These are phyloP conservation scores for Papiliotrema flavescens DNA, from an alignment of 1,284 basidiomycete species.

Conservation along the genomic window DNA sequence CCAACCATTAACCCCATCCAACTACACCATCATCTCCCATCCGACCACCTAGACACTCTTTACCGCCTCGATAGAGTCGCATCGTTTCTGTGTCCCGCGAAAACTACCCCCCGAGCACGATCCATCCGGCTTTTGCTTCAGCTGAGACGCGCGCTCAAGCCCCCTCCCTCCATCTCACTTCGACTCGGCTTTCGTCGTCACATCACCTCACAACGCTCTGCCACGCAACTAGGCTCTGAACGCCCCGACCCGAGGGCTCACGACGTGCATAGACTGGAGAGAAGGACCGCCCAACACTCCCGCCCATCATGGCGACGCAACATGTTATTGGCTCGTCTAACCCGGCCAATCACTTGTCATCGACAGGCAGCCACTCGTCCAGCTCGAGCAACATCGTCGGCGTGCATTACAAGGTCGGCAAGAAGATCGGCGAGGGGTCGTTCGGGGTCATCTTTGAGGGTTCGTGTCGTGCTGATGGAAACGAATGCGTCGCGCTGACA, in stretches of 20 bases:
- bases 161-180: slow-evolving; percentile 1
- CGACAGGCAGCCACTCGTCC: slow-evolving; percentile 37
- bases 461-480: slow-evolving; percentile 39
- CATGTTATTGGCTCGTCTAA: slow-evolving; percentile 49
- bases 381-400: slow-evolving; percentile 52
- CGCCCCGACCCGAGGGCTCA: background rate
- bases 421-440: slow-evolving; percentile 68
- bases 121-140: too few relatives aligned
- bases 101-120: background rate
- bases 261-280: background rate
- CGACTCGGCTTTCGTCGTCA: too few relatives aligned
- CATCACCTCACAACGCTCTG: too few relatives aligned
- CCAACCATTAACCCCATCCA: background rate
- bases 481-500: background rate
- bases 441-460: slow-evolving; percentile 98
- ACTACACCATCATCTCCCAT: background rate
- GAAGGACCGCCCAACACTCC: slow-evolving; percentile 1
- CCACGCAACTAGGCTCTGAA: background rate
- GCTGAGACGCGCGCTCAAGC: slow-evolving; percentile 1
- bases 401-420: slow-evolving; percentile 60
- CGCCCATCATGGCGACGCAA: slow-evolving; percentile 44
- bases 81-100: background rate
- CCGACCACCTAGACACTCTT: background rate
- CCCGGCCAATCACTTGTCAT: slow-evolving; percentile 40
- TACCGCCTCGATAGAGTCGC: background rate